A percentile compares a stretch with the other conserved stretches of the same genome.
These are phyloP conservation scores for Colletotrichum sojae DNA, from an alignment of 2,329 filamentous ascomycete species.

Conservation along the genomic window DNA sequence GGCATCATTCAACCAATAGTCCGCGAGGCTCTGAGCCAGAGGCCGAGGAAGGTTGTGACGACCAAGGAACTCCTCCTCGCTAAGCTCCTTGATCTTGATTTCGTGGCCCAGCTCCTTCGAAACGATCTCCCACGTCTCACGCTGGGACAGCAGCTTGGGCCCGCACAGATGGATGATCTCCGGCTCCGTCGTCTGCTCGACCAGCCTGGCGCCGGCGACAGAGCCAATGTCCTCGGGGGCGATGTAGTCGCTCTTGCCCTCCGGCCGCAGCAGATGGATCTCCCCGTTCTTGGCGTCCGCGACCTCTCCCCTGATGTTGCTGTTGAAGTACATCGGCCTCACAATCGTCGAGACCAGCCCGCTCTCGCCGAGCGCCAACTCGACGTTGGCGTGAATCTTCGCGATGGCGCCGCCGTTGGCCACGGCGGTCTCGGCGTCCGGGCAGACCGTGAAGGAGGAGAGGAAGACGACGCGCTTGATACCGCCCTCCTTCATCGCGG, in stretches of 20 bases:
- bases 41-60: neutral
- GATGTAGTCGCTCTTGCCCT: slow-evolving; percentile 55
- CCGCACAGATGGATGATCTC: slow-evolving; percentile 54
- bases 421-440: slow-evolving; percentile 46
- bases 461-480: slow-evolving; percentile 62
- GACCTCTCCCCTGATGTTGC: slow-evolving; percentile 53
- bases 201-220: slow-evolving; percentile 57
- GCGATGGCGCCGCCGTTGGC: slow-evolving; percentile 51
- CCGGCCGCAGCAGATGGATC: slow-evolving; percentile 49
- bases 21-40: neutral
- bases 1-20: neutral
- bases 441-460: slow-evolving; percentile 53
- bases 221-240: slow-evolving; percentile 60
- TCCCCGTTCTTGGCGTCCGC: slow-evolving; percentile 48
- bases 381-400: slow-evolving; percentile 59
- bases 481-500: slow-evolving; percentile 59
- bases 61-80: slow-evolving; percentile 9
- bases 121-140: slow-evolving; percentile 48
- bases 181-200: slow-evolving; percentile 48
- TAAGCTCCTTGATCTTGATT: slow-evolving; percentile 30
- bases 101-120: slow-evolving; percentile 50
- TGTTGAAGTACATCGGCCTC: slow-evolving; percentile 60
- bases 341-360: slow-evolving; percentile 53
- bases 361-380: slow-evolving; percentile 56
- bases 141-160: slow-evolving; percentile 50